Conservation (phyloP, 192 early-diverging fungal genomes). For the Rhizophagus clarus region DNA sequence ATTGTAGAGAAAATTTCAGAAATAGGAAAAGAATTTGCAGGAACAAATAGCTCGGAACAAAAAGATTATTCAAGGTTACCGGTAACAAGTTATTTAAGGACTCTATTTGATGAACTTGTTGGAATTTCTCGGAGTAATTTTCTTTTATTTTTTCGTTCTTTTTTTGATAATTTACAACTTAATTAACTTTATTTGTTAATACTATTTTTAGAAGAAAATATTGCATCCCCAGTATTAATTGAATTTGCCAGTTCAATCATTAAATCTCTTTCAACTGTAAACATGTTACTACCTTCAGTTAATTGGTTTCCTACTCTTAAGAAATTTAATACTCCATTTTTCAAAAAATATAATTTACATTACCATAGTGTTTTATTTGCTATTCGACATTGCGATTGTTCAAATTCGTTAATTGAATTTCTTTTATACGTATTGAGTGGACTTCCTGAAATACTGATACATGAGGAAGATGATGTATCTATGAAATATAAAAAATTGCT, state of each 20-base stretch:
- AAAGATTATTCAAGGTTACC: constrained; percentile 51
- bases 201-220: background rate
- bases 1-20: constrained; percentile 31
- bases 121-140: background rate
- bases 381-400: constrained; percentile 46
- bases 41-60: constrained; percentile 47
- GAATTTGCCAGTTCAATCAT: constrained; percentile 5
- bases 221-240: constrained; percentile 43
- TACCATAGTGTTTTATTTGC: constrained; percentile 44
- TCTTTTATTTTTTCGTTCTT: background rate
- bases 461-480: background rate
- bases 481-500: constrained; percentile 36
- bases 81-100: constrained; percentile 53
- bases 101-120: constrained; percentile 46
- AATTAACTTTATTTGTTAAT: background rate
- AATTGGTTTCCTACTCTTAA: constrained; percentile 55
- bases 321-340: constrained; percentile 31
- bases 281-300: constrained; percentile 49
- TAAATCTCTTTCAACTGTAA: constrained; percentile 6
- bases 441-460: constrained; percentile 15
- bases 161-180: background rate
- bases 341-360: constrained; percentile 21
- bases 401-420: constrained; percentile 55
- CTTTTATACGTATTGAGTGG: constrained; percentile 42
- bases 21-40: constrained; percentile 7